Evolutionary conservation across 805 yeast species (phyloP).

Genomic region (Jamesozyma gamospora): DNA sequence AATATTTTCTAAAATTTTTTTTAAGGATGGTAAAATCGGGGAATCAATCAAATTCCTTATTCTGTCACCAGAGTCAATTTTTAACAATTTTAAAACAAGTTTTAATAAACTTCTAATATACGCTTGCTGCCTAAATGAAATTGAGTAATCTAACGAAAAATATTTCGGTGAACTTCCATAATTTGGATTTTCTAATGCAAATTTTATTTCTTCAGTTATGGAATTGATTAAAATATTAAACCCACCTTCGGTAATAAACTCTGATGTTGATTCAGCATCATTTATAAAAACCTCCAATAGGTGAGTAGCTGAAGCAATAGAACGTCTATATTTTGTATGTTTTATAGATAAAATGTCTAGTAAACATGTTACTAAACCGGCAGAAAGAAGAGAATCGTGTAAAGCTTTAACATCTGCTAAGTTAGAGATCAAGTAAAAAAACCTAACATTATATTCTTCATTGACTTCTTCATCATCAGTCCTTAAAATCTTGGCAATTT

Average conservation of each 20-base stretch:
- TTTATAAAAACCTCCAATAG: constrained; percentile 39
- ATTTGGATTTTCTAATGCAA: constrained; percentile 50
- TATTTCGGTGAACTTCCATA: constrained; percentile 48
- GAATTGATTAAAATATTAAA: constrained; percentile 50
- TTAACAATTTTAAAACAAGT: constrained; percentile 52
- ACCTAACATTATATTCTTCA: constrained; percentile 38
- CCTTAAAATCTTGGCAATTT: constrained; percentile 43
- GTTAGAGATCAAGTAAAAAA: constrained; percentile 55
- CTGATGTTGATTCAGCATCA: constrained; percentile 43
- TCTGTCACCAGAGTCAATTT: constrained; percentile 73
- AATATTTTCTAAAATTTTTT: constrained; percentile 47
- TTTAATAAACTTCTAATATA: constrained; percentile 51
- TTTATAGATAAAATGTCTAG: constrained; percentile 48
- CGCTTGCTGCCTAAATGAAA: constrained; percentile 51
- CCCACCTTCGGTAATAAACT: constrained; percentile 60
- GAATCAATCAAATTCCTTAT: constrained; percentile 82
- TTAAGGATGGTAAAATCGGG: constrained; percentile 53
- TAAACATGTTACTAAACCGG: constrained; percentile 64
- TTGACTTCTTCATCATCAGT: constrained; percentile 33
- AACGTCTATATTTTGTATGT: constrained; percentile 42
- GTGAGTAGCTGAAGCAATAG: constrained; percentile 55
- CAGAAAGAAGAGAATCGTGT: constrained; percentile 50
- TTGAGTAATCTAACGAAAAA: constrained; percentile 40
- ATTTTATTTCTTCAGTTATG: constrained; percentile 52
- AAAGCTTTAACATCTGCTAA: constrained; percentile 48